Conservation (phyloP, 1,284 basidiomycete species). For the Cutaneotrichosporon cavernicola region DNA sequence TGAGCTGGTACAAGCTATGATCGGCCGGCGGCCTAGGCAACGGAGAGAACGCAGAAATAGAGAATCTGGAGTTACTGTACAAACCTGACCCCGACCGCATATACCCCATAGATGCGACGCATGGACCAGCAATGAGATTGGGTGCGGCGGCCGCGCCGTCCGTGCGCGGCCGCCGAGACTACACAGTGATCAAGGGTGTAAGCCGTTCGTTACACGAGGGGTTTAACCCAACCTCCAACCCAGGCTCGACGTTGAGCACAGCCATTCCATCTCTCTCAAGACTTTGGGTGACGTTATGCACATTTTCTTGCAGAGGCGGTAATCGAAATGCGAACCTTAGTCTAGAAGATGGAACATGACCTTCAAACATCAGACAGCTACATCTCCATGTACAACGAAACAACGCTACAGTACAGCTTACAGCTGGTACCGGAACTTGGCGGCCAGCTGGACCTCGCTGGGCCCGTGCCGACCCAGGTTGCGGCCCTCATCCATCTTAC, state of each 20-base stretch:
- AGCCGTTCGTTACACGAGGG: too few species aligned
- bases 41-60: neutral
- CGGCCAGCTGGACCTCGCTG: slow-evolving; percentile 36
- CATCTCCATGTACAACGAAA: neutral
- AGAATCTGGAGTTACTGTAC: neutral
- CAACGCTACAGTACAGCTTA: slow-evolving; percentile 15
- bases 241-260: too few species aligned
- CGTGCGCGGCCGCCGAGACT: neutral
- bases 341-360: too few species aligned
- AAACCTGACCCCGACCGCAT: neutral
- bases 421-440: slow-evolving; percentile 49
- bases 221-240: too few species aligned
- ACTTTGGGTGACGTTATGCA: too few species aligned
- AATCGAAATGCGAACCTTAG: too few species aligned
- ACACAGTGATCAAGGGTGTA: neutral
- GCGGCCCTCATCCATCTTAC: slow-evolving; percentile 43
- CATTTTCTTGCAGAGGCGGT: too few species aligned
- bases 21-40: too few species aligned
- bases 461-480: slow-evolving; percentile 37
- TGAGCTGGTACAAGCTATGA: too few species aligned
- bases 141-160: neutral
- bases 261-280: too few species aligned
- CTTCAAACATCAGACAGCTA: neutral
- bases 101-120: neutral
- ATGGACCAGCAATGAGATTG: neutral